Base-by-base conservation (phyloP, 2,329 filamentous ascomycete species). In the Acephala macrosclerotiorum region DNA sequence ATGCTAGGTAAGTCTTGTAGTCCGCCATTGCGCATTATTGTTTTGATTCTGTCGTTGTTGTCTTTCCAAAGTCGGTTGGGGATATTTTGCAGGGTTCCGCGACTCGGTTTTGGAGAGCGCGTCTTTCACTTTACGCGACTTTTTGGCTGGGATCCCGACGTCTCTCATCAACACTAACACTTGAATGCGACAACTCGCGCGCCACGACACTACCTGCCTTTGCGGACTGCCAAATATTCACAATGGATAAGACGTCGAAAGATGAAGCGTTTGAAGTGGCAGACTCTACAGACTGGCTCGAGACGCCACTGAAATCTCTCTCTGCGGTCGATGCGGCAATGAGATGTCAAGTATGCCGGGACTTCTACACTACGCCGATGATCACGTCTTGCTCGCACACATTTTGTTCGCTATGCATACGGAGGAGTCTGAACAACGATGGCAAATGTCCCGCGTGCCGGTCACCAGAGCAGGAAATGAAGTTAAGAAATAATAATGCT, bases 271-370 rank as follows among this genome's bases (percentile, higher is more conserved):
- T 70, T 67, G 80, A 83, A 66, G 80, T 95, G 49, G 80, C 90
- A 58, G 92, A 96, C 79, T 90, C 92, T n/a, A 94, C 92, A 61
- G 93, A 96, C 81, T 96, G 93, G 93, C 83, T 94, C 6, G 75
- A 82, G 12, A 96, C 93, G 14, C 85, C 89, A 1, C 82, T 96
- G 1, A 80, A 87, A 18, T 81, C 82, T 16, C 85, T 96, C 62
- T 83, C 88, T 57, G 81, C 86, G 16, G 87, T 99, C 68, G 96
- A 99, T 75, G 89, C 91, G 66, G 89, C 94, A 2, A 84, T 99
- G 22, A 92, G 96, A 73, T 99, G 96, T 80, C 93, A 98, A 79
- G 92, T 99, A 66, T 99, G 96, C 87, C 98, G 98, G 77, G 96
- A 99, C 78, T 97, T 98, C 80, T 98, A 92, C 81, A 89, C 89